Percentiles rank a stretch among this genome's conserved stretches.
Conservation (phyloP, 768 basidiomycete genomes). For the Podaxis carcinomalis region DNA sequence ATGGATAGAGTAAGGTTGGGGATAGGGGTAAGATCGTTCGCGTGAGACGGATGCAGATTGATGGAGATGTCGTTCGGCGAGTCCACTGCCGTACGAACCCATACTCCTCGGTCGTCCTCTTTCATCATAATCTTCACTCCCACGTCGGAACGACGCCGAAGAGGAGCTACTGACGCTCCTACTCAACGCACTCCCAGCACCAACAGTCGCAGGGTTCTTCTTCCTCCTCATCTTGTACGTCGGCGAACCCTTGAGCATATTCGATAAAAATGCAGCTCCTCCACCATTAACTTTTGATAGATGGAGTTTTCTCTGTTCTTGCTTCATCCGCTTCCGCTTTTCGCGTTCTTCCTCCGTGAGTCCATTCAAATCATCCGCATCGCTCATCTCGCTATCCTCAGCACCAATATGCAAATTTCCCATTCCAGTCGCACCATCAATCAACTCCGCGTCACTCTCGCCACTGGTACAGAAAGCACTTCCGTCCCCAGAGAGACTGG, state of each 20-base stretch:
- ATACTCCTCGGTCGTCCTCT: constrained; percentile 21
- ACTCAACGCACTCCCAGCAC: constrained; percentile 5
- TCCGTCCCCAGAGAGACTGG: not conserved
- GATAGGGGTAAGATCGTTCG: constrained; percentile 9
- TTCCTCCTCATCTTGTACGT: constrained; percentile 88
- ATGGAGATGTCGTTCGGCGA: constrained; percentile 9
- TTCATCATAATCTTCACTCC: constrained; percentile 29
- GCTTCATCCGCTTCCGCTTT: constrained; percentile 86
- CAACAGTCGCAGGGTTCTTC: constrained; percentile 45
- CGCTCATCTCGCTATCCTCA: constrained; percentile 18
- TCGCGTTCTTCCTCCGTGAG: constrained; percentile 80
- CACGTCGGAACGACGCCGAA: constrained; percentile 15
- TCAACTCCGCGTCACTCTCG: constrained; percentile 21
- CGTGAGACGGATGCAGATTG: constrained; percentile 2
- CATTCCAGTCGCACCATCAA: constrained; percentile 10
- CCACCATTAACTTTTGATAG: constrained; percentile 6
- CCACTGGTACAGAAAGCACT: constrained; percentile 12
- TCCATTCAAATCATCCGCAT: constrained; percentile 40
- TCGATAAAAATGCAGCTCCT: constrained; percentile 7
- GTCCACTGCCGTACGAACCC: constrained; percentile 11
- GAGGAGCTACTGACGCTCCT: constrained; percentile 6
- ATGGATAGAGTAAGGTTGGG: constrained; percentile 4
- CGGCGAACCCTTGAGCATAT: constrained; percentile 75
- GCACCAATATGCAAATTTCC: constrained; percentile 11
- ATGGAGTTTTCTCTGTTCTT: constrained; percentile 32